A percentile compares a stretch with the other conserved stretches of the same genome.
Evolutionary conservation across 768 basidiomycete genomes (phyloP).

Genomic region (Paxillus involutus): DNA sequence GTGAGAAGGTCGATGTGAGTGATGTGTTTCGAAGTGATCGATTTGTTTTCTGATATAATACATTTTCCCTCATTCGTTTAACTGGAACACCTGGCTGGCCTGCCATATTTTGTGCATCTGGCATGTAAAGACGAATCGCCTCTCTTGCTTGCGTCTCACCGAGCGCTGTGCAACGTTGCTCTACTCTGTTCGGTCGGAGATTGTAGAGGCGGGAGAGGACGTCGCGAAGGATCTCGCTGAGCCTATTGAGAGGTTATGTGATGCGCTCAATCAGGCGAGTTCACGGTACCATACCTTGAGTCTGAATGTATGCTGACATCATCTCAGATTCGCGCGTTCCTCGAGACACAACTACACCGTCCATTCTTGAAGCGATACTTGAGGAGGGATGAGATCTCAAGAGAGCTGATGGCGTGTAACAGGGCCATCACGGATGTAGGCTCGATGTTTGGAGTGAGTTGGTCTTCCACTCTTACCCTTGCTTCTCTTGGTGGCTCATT

Average conservation of each 20-base stretch:
- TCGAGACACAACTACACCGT: conserved; percentile 58
- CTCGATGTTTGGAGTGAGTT: conserved; percentile 23
- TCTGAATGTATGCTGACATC: neutral
- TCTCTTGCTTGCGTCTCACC: conserved; percentile 67
- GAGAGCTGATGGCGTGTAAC: conserved; percentile 52
- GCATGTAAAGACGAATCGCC: conserved; percentile 55
- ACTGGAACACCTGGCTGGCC: too few relatives aligned
- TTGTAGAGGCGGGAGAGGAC: conserved; percentile 54
- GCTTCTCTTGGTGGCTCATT: neutral
- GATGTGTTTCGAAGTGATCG: neutral
- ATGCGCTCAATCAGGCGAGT: conserved; percentile 46
- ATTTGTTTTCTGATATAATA: neutral
- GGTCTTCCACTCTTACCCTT: neutral
- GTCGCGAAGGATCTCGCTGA: conserved; percentile 48
- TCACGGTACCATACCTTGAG: neutral
- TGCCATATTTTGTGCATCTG: neutral
- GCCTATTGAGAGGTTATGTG: conserved; percentile 40
- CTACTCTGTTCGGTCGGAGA: conserved; percentile 60
- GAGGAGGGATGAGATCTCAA: conserved; percentile 65
- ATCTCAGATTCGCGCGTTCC: conserved; percentile 47
- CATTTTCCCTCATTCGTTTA: neutral
- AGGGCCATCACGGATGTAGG: conserved; percentile 50
- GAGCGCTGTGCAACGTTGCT: conserved; percentile 72
- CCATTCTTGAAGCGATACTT: conserved; percentile 81
- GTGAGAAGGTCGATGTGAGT: conserved; percentile 61